These are phyloP conservation scores for Phialocephala subalpina DNA, from an alignment of 2,329 filamentous ascomycete genomes.

Conservation along the genomic window DNA sequence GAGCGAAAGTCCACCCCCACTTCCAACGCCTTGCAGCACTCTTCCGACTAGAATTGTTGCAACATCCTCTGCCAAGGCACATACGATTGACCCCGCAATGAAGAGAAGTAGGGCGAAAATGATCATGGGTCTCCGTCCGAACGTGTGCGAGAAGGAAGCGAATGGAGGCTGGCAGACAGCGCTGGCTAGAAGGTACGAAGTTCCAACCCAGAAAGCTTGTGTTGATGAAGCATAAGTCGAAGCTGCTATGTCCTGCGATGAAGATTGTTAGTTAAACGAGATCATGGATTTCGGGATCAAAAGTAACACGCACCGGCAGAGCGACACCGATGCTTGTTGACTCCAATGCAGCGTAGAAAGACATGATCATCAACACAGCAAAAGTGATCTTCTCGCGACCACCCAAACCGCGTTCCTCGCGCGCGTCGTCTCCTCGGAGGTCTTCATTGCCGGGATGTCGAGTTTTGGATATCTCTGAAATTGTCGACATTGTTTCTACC, in stretches of 20 bases:
- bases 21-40: constrained; percentile 56
- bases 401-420: neutral
- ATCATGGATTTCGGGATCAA: neutral
- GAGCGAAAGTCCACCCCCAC: constrained; percentile 54
- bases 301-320: constrained; percentile 6
- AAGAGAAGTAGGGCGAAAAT: constrained; percentile 24
- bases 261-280: neutral
- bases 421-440: neutral
- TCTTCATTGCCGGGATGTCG: neutral
- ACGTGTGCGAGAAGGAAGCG: constrained; percentile 24
- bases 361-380: constrained; percentile 3
- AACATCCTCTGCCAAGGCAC: constrained; percentile 37
- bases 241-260: constrained; percentile 1
- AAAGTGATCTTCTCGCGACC: neutral
- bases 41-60: constrained; percentile 44
- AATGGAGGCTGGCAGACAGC: constrained; percentile 62
- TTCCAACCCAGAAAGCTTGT: constrained; percentile 74
- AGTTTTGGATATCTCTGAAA: neutral
- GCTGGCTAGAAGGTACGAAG: constrained; percentile 70
- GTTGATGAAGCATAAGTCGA: constrained; percentile 8
- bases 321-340: constrained; percentile 14
- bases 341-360: constrained; percentile 16
- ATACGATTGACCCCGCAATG: constrained; percentile 37
- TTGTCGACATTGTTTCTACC: neutral
- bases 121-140: constrained; percentile 25